Evolutionary conservation across 2,329 filamentous ascomycete species (phyloP), one percentile per base, ranked within the genome.

Genomic region (Aspergillus sp.): DNA sequence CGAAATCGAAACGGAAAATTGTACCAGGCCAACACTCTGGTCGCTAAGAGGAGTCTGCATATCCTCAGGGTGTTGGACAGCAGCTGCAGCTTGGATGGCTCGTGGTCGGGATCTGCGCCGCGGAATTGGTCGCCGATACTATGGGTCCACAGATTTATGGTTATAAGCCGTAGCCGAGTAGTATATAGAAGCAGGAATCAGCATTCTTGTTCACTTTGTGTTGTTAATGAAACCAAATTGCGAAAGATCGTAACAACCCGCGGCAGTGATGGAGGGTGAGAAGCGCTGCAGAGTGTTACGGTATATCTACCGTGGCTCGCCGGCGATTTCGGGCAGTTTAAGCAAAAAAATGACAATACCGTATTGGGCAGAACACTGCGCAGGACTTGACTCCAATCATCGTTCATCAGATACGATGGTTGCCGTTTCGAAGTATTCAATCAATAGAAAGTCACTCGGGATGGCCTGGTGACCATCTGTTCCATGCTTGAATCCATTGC

Each of bases 51-150:
- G 22, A 53, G 34, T 18, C 34, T 49, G 26, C 52, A 42, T 30
- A 36, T 44, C 30, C 20, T 24, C 38, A 22, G 22, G 12, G 15
- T 38, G 54, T 51, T 42, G 42, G 48, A 51, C 42, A 52, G 22
- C 39, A 51, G 30, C 20, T 53, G 51, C 43, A 53, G n/a, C 24
- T 32, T 48, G 48, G 30, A 22, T 18, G 42, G 22, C 42, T 48
- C 41, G 32, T 56, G 54, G 54, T 56, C 54, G 54, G 54, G 48
- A 48, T 56, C 41, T 56, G 38, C 54, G 41, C 44, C 36, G 17
- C 44, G 39, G 44, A 26, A 55, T 26, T 56, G 45, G 48, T 56
- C 54, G 39, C 54, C 54, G 54, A 56, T 39, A 48, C 15, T 15
- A 24, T 11, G 43, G 42, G 20, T 8, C 43, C 34, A 32, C 39